Conservation (phyloP, 1,284 basidiomycete genomes). For the Sphagnurus paluster region DNA sequence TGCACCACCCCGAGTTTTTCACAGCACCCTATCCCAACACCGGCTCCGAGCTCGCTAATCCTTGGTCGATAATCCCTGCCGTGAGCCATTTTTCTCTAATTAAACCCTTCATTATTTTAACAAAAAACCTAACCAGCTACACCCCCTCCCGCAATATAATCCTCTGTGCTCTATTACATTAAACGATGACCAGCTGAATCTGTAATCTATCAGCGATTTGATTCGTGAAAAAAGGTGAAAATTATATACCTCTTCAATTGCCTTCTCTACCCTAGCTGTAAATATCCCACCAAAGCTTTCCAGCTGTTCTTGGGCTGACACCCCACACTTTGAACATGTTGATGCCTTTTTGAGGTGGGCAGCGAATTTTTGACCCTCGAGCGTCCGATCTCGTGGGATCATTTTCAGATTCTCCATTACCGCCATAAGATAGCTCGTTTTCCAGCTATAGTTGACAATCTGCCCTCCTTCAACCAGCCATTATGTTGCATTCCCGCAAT, state of each 20-base stretch:
- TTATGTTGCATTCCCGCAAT: no score
- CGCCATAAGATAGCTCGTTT: not conserved
- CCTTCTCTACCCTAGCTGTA: not conserved
- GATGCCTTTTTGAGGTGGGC: not conserved
- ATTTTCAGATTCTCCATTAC: not conserved
- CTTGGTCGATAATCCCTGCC: no score
- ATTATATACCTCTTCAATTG: slow-evolving; percentile 2
- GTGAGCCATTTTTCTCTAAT: no score
- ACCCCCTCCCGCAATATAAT: no score
- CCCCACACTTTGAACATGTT: not conserved
- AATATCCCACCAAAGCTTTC: not conserved
- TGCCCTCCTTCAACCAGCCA: not conserved
- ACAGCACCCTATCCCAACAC: no score
- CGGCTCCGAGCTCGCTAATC: no score
- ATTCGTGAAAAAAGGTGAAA: not conserved
- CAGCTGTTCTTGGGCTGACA: not conserved
- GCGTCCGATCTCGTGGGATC: not conserved
- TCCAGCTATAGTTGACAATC: not conserved
- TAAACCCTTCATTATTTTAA: no score
- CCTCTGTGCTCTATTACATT: no score
- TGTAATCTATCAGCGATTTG: no score
- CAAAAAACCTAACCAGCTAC: no score
- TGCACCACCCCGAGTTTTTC: no score
- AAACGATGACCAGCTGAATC: no score
- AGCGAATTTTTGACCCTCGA: not conserved